phyloP scores from a whole-genome alignment of 1,284 basidiomycete species.

The Puccinia coronata region DNA sequence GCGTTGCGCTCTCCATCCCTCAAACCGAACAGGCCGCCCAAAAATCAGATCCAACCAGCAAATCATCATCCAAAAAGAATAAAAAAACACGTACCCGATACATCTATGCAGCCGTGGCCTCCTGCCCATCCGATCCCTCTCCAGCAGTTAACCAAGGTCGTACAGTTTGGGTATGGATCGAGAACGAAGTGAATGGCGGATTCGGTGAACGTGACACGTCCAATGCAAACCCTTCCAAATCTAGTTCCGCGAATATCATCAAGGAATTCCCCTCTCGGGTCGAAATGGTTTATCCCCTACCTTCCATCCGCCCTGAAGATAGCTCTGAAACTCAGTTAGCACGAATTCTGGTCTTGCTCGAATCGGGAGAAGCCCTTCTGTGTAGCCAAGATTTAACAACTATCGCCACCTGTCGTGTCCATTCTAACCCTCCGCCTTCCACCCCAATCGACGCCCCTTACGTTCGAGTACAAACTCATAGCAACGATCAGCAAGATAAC shows the following conservation, averaged over 20 bases:
- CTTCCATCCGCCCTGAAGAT: neutral
- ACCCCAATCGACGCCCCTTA: neutral
- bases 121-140: slow-evolving; percentile 31
- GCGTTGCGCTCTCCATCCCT: slow-evolving; percentile 27
- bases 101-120: slow-evolving; percentile 36
- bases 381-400: slow-evolving; percentile 24
- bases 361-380: slow-evolving; percentile 22
- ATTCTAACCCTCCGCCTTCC: neutral
- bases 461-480: slow-evolving; percentile 15
- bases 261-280: slow-evolving; percentile 40
- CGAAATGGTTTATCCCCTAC: slow-evolving; percentile 23
- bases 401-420: slow-evolving; percentile 16
- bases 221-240: slow-evolving; percentile 7
- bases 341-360: slow-evolving; percentile 28
- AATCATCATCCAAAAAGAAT: slow-evolving; percentile 12
- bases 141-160: slow-evolving; percentile 30
- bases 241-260: slow-evolving; percentile 28
- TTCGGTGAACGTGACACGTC: slow-evolving; percentile 33
- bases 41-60: neutral
- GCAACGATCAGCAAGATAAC: neutral
- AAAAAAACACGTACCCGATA: slow-evolving; percentile 24
- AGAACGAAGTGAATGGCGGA: slow-evolving; percentile 33
- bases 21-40: neutral
- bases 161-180: slow-evolving; percentile 41
- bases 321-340: neutral